These are phyloP conservation scores for Neodidymelliopsis sp. DNA, from an alignment of 2,329 filamentous ascomycete species.

Conservation along the genomic window DNA sequence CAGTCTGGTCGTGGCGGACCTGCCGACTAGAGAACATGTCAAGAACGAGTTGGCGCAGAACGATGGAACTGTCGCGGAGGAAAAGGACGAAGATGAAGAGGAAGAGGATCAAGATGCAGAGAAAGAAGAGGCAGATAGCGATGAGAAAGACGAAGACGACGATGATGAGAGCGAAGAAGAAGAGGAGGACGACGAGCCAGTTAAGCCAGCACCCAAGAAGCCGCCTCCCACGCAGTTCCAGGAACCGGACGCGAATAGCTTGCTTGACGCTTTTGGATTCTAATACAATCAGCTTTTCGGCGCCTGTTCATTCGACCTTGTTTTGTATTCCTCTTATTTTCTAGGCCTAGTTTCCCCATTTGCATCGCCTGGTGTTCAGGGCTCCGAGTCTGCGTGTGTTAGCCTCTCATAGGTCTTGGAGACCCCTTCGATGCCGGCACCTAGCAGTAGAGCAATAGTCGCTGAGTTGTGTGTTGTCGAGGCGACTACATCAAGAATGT, in stretches of 20 bases:
- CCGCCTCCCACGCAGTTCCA: slow-evolving; percentile 80
- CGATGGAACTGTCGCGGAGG: slow-evolving; percentile 31
- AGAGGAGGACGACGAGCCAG: slow-evolving; percentile 54
- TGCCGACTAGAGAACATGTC: slow-evolving; percentile 54
- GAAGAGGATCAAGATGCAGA: slow-evolving; percentile 37
- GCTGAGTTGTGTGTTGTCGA: too few relatives aligned
- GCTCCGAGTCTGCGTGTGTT: too few relatives aligned
- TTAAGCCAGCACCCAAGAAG: slow-evolving; percentile 62
- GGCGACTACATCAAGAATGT: too few relatives aligned
- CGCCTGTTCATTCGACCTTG: too few relatives aligned
- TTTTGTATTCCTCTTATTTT: too few relatives aligned
- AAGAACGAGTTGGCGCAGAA: slow-evolving; percentile 27
- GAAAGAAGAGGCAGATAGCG: slow-evolving; percentile 49
- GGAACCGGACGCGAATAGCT: slow-evolving; percentile 87
- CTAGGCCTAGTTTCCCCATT: too few relatives aligned
- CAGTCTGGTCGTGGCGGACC: slow-evolving; percentile 81
- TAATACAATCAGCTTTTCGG: slow-evolving; percentile 56
- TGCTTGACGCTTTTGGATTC: slow-evolving; percentile 94
- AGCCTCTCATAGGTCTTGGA: too few relatives aligned
- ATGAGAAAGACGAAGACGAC: slow-evolving; percentile 27
- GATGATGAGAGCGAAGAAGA: slow-evolving; percentile 22
- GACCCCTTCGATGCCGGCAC: too few relatives aligned
- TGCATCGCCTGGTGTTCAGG: too few relatives aligned
- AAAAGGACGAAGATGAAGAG: slow-evolving; percentile 38
- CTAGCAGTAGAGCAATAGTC: too few relatives aligned